These are phyloP conservation scores for Pistacia integerrima DNA, from an alignment of 345 rosid genomes.

Conservation along the genomic window DNA sequence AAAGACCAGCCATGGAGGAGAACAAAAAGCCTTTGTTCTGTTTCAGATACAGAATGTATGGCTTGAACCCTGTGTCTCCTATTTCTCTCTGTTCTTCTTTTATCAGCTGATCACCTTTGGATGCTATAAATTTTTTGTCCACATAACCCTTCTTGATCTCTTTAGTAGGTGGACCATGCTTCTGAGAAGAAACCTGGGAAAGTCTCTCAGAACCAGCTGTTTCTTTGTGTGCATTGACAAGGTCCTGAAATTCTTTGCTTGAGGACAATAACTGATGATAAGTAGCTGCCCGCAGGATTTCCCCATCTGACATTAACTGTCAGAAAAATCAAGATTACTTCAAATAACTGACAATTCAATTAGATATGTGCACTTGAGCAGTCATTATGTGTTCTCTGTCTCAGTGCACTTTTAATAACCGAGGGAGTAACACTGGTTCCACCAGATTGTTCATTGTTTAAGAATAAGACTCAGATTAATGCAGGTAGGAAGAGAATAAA, in stretches of 20 bases:
- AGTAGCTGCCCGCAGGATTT: constrained; percentile 67
- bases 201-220: constrained; percentile 84
- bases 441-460: too few relatives aligned
- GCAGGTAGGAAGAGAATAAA: background rate
- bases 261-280: constrained; percentile 65
- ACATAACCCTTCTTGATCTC: constrained; percentile 62
- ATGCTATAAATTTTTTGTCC: constrained; percentile 38
- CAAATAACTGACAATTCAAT: background rate
- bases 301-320: constrained; percentile 93
- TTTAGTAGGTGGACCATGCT: constrained; percentile 29
- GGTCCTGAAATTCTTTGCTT: constrained; percentile 77
- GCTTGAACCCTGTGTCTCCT: constrained; percentile 79
- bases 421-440: too few relatives aligned
- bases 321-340: constrained; percentile 15
- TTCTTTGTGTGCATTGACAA: constrained; percentile 90
- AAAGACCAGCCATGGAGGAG: constrained; percentile 42
- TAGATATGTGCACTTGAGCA: too few relatives aligned
- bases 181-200: constrained; percentile 38
- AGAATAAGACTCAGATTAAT: too few relatives aligned
- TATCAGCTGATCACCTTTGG: constrained; percentile 71
- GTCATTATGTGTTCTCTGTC: too few relatives aligned
- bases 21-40: constrained; percentile 64
- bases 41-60: constrained; percentile 63
- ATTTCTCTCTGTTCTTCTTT: constrained; percentile 78
- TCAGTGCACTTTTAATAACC: too few relatives aligned